These are phyloP conservation scores for Santalum album DNA, from an alignment of 164 flowering plant species.

Conservation along the genomic window DNA sequence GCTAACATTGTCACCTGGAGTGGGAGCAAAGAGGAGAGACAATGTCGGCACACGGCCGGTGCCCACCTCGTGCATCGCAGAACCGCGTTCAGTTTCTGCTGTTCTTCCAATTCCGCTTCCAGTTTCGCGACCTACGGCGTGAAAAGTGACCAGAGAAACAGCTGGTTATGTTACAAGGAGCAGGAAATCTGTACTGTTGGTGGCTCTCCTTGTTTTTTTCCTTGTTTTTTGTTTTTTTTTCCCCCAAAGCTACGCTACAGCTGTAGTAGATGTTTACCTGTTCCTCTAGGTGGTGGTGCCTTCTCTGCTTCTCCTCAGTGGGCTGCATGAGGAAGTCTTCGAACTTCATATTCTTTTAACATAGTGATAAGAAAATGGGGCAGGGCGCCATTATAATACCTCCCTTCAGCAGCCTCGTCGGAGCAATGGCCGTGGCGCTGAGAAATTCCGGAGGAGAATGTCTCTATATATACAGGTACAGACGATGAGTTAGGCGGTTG, in stretches of 20 bases:
- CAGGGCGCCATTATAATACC: too few species aligned
- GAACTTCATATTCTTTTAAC: conserved; percentile 11
- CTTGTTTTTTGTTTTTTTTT: too few species aligned
- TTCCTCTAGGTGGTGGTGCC: conserved; percentile 42
- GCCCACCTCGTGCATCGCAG: conserved; percentile 47
- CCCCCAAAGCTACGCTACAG: too few species aligned
- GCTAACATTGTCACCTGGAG: conserved; percentile 31
- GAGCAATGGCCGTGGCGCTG: too few species aligned
- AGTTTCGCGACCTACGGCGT: conserved; percentile 46
- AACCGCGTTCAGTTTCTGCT: conserved; percentile 38
- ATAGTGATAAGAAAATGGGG: too few species aligned
- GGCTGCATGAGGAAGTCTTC: conserved; percentile 60
- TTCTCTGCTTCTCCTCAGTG: conserved; percentile 34
- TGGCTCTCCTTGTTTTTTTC: too few species aligned
- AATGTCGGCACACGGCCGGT: conserved; percentile 30
- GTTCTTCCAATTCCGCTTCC: conserved; percentile 42
- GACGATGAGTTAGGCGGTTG: too few species aligned
- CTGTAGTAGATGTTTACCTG: too few species aligned
- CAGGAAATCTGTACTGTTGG: neutral
- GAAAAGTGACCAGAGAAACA: neutral
- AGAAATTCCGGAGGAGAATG: too few species aligned
- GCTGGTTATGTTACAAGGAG: too few species aligned
- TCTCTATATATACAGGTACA: too few species aligned
- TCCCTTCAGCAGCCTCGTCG: too few species aligned
- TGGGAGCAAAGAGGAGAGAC: conserved; percentile 38